These are phyloP conservation scores for Chrysoporthe cubensis DNA, from an alignment of 2,329 filamentous ascomycete species.

Conservation along the genomic window DNA sequence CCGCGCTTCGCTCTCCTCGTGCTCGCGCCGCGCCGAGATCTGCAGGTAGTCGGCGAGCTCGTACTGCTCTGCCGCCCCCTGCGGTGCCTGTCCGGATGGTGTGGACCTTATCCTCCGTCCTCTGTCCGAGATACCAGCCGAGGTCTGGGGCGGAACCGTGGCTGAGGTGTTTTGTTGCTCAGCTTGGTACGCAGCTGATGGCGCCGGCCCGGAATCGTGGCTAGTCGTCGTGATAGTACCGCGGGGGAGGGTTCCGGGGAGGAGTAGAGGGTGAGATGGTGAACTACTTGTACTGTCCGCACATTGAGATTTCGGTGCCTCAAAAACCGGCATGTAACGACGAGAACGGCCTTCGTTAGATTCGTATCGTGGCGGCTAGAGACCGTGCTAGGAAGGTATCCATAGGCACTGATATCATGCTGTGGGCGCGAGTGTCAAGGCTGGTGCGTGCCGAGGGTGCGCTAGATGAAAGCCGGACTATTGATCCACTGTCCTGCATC, in stretches of 20 bases:
- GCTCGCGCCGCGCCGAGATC: constrained; percentile 37
- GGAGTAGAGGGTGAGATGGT: constrained; percentile 24
- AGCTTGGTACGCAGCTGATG: constrained; percentile 10
- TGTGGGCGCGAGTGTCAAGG: neutral
- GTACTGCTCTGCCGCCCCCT: constrained; percentile 34
- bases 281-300: constrained; percentile 26
- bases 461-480: neutral
- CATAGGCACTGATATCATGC: constrained; percentile 1
- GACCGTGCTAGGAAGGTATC: neutral
- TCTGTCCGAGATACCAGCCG: constrained; percentile 25
- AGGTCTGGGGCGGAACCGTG: constrained; percentile 17
- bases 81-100: neutral
- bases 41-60: constrained; percentile 48
- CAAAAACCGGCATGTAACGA: neutral
- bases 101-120: constrained; percentile 22
- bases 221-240: constrained; percentile 17
- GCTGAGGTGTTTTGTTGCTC: constrained; percentile 14
- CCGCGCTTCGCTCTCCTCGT: constrained; percentile 39
- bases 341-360: neutral
- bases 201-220: constrained; percentile 12
- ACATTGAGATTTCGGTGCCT: constrained; percentile 11
- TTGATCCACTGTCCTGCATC: neutral
- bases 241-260: constrained; percentile 11
- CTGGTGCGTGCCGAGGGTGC: neutral
- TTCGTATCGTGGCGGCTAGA: neutral